These are phyloP conservation scores for Sporormia fimetaria DNA, from an alignment of 495 filamentous ascomycete genomes.

Conservation along the genomic window DNA sequence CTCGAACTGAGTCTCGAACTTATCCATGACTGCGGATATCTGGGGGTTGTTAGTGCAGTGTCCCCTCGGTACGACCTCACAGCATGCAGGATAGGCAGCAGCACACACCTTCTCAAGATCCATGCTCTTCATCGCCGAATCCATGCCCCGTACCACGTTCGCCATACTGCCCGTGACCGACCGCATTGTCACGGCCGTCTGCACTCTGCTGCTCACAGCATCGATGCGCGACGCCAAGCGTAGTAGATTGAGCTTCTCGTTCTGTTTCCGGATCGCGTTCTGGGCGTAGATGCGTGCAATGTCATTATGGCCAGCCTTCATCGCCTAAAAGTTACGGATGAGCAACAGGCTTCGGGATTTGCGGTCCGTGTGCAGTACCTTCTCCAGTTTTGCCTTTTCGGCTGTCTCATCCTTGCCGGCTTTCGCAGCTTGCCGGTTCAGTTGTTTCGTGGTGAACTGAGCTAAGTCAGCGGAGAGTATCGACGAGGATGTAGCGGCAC, in stretches of 20 bases:
- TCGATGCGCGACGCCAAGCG: constrained; percentile 49
- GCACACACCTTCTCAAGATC: constrained; percentile 54
- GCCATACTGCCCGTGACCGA: constrained; percentile 53
- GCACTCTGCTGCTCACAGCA: constrained; percentile 49
- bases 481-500: constrained; percentile 1
- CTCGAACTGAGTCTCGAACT: constrained; percentile 73
- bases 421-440: constrained; percentile 68
- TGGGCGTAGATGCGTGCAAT: constrained; percentile 76
- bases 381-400: constrained; percentile 75
- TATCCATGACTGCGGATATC: constrained; percentile 57
- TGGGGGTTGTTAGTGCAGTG: too few relatives aligned
- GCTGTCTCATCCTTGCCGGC: constrained; percentile 71
- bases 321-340: constrained; percentile 33
- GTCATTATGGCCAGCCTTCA: constrained; percentile 56
- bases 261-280: constrained; percentile 71
- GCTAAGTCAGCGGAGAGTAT: constrained; percentile 5
- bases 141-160: constrained; percentile 55
- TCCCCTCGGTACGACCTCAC: too few relatives aligned
- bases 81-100: too few relatives aligned
- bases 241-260: constrained; percentile 53
- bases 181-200: constrained; percentile 57
- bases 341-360: not conserved
- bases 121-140: constrained; percentile 53
- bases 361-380: constrained; percentile 36
- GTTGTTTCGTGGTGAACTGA: constrained; percentile 75